Base-by-base conservation (phyloP, 1,284 basidiomycete species). In the Hypsizygus ulmarius region DNA sequence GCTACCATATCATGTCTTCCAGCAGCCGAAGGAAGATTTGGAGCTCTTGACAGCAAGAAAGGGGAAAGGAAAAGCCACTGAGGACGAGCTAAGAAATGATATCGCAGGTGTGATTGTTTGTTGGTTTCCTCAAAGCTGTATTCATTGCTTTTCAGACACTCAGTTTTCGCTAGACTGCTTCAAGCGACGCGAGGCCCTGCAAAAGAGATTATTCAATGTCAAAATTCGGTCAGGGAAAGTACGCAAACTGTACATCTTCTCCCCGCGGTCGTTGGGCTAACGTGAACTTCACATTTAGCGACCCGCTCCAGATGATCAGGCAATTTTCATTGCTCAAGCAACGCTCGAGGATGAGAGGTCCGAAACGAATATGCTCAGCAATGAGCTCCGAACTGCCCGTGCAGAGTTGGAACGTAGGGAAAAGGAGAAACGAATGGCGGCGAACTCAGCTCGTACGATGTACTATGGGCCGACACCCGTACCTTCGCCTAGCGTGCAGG, bases 1-100 rank as follows among this genome's bases (percentile, higher is more conserved):
- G 12, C 65, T 90, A 18, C 87, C 87, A 0, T 90, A 87, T 61
- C 87, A 90, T 60, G 66, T 90, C 43, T 88, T 83, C 55, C 84
- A 86, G 54, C 82, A 87, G 48, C 87, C 87, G 0, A 66, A 66
- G 47, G 79, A 82, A 36, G 88, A 90, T 57, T 56, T 87, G 49
- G 63, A 66, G 14, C 34, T 55, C 7, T 44, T 73, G 41, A 55
- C 50, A 40, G 64, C 66, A 48, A 67, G 69, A 35, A 87, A 88
- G 62, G 77, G 81, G 5, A 87, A 86, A 60, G 77, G 66, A 50
- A 81, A 72, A 54, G 76, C 77, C 0, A 69, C 64, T 8, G 70
- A 74, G 41, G 58, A 64, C 25, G 71, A 75, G 45, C 58, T 75
- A 12, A 64, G 64, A 46, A 68, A 74, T 43, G 82, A 86, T 59